Evolutionary conservation across 1,284 basidiomycete genomes (phyloP).

Genomic region (Inonotus hispidus): DNA sequence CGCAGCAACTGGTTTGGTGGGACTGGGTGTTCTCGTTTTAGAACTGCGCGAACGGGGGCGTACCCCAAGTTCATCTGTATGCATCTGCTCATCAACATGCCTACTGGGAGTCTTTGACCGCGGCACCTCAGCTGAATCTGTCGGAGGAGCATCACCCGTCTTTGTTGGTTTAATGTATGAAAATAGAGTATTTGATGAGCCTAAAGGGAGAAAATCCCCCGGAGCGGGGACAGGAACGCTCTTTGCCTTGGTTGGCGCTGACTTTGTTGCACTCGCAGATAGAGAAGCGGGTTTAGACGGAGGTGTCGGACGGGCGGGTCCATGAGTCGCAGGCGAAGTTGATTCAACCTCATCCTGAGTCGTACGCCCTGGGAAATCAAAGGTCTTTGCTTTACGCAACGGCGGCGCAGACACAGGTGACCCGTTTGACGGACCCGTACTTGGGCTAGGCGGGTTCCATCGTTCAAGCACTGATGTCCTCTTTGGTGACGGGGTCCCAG

Average conservation of each 20-base stretch:
- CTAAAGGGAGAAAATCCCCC: slow-evolving; percentile 29
- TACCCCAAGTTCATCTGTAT: slow-evolving; percentile 57
- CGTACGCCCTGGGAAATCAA: background rate
- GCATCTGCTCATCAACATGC: slow-evolving; percentile 23
- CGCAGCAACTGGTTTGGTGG: slow-evolving; percentile 15
- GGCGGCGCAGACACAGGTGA: slow-evolving; percentile 22
- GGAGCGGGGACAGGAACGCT: slow-evolving; percentile 21
- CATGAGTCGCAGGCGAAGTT: background rate
- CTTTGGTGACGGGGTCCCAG: slow-evolving; percentile 9
- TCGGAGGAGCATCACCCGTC: slow-evolving; percentile 38
- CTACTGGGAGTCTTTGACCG: slow-evolving; percentile 20
- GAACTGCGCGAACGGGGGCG: slow-evolving; percentile 26
- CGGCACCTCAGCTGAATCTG: slow-evolving; percentile 22
- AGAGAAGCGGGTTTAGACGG: slow-evolving; percentile 5
- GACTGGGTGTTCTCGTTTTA: slow-evolving; percentile 24
- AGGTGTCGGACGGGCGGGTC: slow-evolving; percentile 3
- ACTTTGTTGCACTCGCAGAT: background rate
- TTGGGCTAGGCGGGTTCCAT: slow-evolving; percentile 42
- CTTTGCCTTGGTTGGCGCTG: slow-evolving; percentile 11
- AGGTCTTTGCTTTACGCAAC: slow-evolving; percentile 16
- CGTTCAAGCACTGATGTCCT: slow-evolving; percentile 57
- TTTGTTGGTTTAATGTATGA: slow-evolving; percentile 47
- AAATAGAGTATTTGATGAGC: slow-evolving; percentile 46
- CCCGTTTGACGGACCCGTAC: slow-evolving; percentile 9
- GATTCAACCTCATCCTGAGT: background rate